phyloP scores from a whole-genome alignment of 192 early-diverging fungal genomes.

The Coemansia sp. region DNA sequence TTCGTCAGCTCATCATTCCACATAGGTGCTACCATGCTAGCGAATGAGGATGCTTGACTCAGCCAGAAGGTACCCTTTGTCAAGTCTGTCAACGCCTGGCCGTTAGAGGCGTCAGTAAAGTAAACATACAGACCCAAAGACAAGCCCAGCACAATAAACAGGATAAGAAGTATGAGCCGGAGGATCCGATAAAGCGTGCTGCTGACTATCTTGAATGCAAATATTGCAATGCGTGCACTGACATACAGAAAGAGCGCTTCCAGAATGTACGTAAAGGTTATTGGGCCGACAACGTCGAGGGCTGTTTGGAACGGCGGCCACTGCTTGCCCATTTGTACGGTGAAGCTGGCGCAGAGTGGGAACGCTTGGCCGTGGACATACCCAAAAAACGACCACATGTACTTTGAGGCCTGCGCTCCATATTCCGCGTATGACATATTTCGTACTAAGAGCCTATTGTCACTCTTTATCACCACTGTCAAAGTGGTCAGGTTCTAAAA shows the following conservation, averaged over 20 bases:
- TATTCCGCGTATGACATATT: conserved; percentile 36
- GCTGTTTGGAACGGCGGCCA: conserved; percentile 32
- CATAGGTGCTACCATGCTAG: conserved; percentile 16
- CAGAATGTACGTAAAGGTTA: conserved; percentile 13
- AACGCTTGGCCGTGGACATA: conserved; percentile 29
- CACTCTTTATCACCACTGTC: not conserved
- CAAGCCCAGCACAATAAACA: conserved; percentile 18
- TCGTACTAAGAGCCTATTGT: not conserved
- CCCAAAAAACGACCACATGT: conserved; percentile 2
- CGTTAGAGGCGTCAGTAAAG: conserved; percentile 19
- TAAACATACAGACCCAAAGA: conserved; percentile 36
- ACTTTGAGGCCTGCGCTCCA: conserved; percentile 14
- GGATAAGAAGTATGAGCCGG: conserved; percentile 14
- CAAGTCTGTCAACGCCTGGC: conserved; percentile 6
- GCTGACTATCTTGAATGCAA: conserved; percentile 29
- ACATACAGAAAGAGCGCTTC: conserved; percentile 26
- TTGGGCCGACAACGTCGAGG: conserved; percentile 18
- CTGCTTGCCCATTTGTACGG: conserved; percentile 18
- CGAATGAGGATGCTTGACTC: conserved; percentile 26
- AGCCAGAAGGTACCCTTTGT: conserved; percentile 21
- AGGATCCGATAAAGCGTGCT: conserved; percentile 43
- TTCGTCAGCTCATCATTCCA: conserved; percentile 11
- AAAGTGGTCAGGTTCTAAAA: not conserved
- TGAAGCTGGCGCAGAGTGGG: conserved; percentile 26
- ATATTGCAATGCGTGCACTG: conserved; percentile 6